A percentile compares a stretch with the other conserved stretches of the same genome.
Evolutionary conservation across 2,329 filamentous ascomycete species (phyloP).

Genomic region (Penicillium polonicum): DNA sequence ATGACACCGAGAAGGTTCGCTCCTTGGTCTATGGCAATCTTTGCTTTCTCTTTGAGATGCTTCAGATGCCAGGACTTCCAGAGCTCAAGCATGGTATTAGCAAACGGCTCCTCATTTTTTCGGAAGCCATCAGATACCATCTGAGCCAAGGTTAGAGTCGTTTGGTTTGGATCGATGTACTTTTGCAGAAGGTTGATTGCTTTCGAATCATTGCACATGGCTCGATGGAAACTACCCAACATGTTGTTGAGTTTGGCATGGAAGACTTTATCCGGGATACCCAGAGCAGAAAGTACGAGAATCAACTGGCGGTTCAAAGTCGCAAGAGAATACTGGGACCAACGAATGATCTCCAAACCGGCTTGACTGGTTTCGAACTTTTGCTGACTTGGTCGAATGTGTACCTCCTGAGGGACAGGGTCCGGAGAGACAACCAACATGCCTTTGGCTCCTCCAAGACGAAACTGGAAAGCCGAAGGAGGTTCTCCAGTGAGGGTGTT

Average conservation of each 20-base stretch:
- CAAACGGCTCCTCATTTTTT: constrained; percentile 71
- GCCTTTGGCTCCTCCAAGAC: constrained; percentile 89
- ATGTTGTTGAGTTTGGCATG: constrained; percentile 65
- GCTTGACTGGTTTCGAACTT: constrained; percentile 76
- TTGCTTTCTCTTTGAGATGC: constrained; percentile 86
- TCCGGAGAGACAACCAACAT: constrained; percentile 74
- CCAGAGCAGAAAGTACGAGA: constrained; percentile 74
- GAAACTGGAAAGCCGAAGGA: constrained; percentile 87
- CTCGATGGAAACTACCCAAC: constrained; percentile 65
- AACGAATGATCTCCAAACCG: constrained; percentile 80
- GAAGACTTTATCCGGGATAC: constrained; percentile 68
- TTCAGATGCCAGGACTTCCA: constrained; percentile 92
- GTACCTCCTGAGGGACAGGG: constrained; percentile 65
- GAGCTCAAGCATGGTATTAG: constrained; percentile 72
- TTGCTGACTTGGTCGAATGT: constrained; percentile 78
- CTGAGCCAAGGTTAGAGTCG: constrained; percentile 68
- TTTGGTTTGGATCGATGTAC: constrained; percentile 82
- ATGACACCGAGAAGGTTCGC: constrained; percentile 86
- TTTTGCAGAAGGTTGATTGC: constrained; percentile 69
- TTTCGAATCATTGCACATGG: constrained; percentile 63
- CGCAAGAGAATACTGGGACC: constrained; percentile 72
- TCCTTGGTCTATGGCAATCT: constrained; percentile 75
- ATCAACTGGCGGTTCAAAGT: constrained; percentile 90
- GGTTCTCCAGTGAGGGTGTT: constrained; percentile 52
- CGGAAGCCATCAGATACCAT: constrained; percentile 83